These are phyloP conservation scores for Potentilla sterilis DNA, from an alignment of 306 rosid genomes.

Conservation along the genomic window DNA sequence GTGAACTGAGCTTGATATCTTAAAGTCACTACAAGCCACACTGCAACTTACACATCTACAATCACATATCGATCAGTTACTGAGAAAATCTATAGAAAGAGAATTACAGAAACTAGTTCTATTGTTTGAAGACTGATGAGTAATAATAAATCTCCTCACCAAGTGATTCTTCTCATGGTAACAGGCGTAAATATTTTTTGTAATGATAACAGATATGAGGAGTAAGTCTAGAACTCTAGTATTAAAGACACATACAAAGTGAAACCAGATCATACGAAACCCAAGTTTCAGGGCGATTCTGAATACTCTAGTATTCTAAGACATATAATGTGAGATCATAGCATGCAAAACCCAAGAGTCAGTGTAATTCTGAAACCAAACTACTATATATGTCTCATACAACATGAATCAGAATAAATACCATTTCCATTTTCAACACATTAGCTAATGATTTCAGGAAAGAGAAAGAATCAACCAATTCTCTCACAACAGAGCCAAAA, in stretches of 20 bases:
- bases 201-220: background rate
- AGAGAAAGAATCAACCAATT: background rate
- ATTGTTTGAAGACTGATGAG: background rate
- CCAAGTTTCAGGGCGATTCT: background rate
- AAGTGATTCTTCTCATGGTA: background rate
- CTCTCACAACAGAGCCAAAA: background rate
- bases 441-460: background rate
- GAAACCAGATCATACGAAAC: background rate
- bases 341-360: background rate
- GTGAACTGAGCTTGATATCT: background rate
- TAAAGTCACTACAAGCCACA: constrained; percentile 4
- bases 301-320: background rate
- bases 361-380: background rate
- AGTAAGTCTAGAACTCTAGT: background rate
- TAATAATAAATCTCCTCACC: background rate
- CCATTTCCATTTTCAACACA: background rate
- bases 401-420: background rate
- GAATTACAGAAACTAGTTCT: background rate
- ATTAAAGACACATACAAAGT: background rate
- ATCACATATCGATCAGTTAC: background rate
- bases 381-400: background rate
- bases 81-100: background rate
- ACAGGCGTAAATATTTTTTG: background rate
- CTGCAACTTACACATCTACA: background rate
- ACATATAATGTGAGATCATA: background rate